Percentiles rank a stretch among this genome's conserved stretches.
phyloP scores from a whole-genome alignment of 495 filamentous ascomycete species.

The Entonaema liquescens region DNA sequence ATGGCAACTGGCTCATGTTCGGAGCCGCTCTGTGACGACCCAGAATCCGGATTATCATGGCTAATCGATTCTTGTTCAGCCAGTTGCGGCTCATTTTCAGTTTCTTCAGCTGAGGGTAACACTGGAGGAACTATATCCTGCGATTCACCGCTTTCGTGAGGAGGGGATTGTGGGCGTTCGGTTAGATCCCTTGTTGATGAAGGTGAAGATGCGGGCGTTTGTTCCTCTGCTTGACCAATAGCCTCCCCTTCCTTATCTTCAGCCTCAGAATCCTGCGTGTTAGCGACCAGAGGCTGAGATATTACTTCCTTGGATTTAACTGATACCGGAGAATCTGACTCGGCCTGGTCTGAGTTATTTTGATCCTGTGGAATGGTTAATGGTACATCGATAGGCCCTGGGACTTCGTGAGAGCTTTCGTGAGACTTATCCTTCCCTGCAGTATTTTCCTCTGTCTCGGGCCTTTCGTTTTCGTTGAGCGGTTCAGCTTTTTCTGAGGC shows the following conservation, averaged over 20 bases:
- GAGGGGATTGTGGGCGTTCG: slow-evolving; percentile 6
- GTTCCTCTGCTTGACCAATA: slow-evolving; percentile 26
- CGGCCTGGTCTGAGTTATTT: slow-evolving; percentile 7
- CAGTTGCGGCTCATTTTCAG: neutral
- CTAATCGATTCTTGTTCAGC: neutral
- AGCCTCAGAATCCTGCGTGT: neutral
- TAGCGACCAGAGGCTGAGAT: slow-evolving; percentile 5
- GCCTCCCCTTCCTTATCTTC: slow-evolving; percentile 46
- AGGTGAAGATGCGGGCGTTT: slow-evolving; percentile 7
- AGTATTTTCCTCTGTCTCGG: neutral
- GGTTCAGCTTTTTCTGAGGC: neutral
- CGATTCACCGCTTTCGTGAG: neutral
- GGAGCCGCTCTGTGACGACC: neutral
- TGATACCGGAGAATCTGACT: neutral
- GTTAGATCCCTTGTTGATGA: slow-evolving; percentile 2
- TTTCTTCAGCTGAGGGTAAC: neutral
- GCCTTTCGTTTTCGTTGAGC: neutral
- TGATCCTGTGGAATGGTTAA: slow-evolving; percentile 6
- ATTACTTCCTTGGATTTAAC: slow-evolving; percentile 11
- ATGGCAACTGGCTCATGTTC: neutral
- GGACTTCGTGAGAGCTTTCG: neutral
- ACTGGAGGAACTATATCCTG: neutral
- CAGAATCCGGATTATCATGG: neutral
- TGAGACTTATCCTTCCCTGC: neutral
- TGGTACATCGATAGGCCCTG: neutral